Evolutionary conservation across 139 green algal genomes (phyloP).

Genomic region (Chlamydomonas asymmetrica): DNA sequence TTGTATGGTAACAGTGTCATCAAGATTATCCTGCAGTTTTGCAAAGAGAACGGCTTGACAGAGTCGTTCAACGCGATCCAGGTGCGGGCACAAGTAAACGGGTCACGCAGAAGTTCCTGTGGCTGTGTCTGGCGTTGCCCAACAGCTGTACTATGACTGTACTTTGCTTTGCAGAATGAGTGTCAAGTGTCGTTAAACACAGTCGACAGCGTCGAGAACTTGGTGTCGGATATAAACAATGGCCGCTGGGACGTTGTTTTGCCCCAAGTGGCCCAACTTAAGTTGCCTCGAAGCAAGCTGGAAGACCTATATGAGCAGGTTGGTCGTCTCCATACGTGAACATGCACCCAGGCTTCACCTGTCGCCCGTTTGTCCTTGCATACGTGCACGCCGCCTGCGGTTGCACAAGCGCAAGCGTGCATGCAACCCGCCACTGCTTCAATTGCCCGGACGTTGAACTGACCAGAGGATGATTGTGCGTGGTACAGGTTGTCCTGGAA

Average conservation of each 20-base stretch:
- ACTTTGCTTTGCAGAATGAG: constrained; percentile 71
- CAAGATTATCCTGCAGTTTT: constrained; percentile 97
- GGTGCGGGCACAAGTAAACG: constrained; percentile 33
- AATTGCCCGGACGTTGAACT: too few relatives aligned
- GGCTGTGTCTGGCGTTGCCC: not conserved
- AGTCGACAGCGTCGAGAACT: constrained; percentile 88
- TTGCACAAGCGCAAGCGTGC: not conserved
- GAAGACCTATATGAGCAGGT: constrained; percentile 95
- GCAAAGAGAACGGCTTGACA: constrained; percentile 90
- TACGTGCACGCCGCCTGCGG: not conserved
- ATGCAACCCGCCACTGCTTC: too few relatives aligned
- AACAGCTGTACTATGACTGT: not conserved
- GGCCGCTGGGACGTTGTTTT: constrained; percentile 93
- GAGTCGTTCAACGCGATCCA: constrained; percentile 90
- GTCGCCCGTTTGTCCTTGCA: not conserved
- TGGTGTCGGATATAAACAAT: constrained; percentile 86
- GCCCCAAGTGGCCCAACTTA: constrained; percentile 79
- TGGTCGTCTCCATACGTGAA: too few relatives aligned
- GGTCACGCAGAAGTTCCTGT: not conserved
- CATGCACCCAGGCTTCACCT: not conserved
- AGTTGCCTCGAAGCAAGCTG: constrained; percentile 86
- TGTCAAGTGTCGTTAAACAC: constrained; percentile 94
- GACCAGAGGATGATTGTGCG: too few relatives aligned
- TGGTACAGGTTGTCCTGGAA: constrained; percentile 96
- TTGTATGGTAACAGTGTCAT: constrained; percentile 91